A percentile compares a stretch with the other conserved stretches of the same genome.
Evolutionary conservation across 192 early-diverging fungal species (phyloP).

Genomic region (Coemansia sp.): DNA sequence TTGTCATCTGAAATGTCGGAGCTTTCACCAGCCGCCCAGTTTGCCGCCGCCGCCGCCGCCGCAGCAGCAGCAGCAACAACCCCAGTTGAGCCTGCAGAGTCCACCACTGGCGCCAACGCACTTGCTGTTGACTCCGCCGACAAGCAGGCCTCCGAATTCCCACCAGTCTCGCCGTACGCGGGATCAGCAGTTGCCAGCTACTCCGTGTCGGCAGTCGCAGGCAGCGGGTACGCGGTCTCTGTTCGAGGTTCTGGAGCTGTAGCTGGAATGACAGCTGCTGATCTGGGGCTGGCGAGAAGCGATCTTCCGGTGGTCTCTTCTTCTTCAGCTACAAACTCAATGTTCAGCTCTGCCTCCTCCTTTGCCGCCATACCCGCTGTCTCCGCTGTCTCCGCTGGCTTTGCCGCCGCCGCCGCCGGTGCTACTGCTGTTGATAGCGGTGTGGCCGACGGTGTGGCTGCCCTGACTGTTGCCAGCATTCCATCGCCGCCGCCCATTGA

Average conservation of each 20-base stretch:
- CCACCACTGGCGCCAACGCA: neutral
- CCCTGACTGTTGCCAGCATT: neutral
- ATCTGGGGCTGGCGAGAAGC: too few species aligned
- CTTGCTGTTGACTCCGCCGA: slow-evolving; percentile 2
- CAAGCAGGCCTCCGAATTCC: neutral
- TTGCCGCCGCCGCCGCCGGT: slow-evolving; percentile 8
- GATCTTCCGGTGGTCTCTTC: too few species aligned
- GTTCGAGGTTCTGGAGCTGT: too few species aligned
- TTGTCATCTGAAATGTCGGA: slow-evolving; percentile 30
- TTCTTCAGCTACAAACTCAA: too few species aligned
- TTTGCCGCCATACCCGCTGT: neutral
- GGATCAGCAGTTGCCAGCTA: neutral
- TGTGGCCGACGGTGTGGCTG: neutral
- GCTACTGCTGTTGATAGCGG: neutral
- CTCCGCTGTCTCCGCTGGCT: neutral
- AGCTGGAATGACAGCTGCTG: too few species aligned
- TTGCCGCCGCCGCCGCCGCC: slow-evolving; percentile 46
- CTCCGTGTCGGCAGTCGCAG: too few species aligned
- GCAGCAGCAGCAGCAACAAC: slow-evolving; percentile 11
- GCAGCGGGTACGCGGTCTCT: too few species aligned
- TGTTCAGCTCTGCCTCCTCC: neutral
- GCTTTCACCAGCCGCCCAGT: slow-evolving; percentile 48
- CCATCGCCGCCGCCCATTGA: neutral
- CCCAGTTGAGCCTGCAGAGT: neutral
- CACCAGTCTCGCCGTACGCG: neutral